phyloP scores from a whole-genome alignment of 2,329 filamentous ascomycete genomes.

The Chrysoporthe puriensis region DNA sequence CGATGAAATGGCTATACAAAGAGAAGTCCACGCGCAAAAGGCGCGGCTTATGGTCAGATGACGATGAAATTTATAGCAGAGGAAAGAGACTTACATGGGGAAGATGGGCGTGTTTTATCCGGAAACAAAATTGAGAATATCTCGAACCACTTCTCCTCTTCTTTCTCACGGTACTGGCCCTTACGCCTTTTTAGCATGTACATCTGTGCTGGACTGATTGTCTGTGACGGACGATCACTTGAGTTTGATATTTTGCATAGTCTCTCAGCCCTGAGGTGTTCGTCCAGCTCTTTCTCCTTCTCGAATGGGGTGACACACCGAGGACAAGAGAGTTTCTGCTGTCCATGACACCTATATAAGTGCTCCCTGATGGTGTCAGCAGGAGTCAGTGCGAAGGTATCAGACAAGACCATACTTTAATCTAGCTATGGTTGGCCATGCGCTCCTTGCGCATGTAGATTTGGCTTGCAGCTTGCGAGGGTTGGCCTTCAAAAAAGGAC shows the following conservation, averaged over 20 bases:
- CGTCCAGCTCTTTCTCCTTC: slow-evolving; percentile 1
- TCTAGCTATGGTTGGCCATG: slow-evolving; percentile 11
- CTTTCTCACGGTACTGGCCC: not conserved
- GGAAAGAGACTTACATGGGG: slow-evolving; percentile 14
- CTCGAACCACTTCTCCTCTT: slow-evolving; percentile 13
- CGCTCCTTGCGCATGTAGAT: slow-evolving; percentile 4
- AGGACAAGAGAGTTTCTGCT: slow-evolving; percentile 4
- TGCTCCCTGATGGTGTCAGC: slow-evolving; percentile 15
- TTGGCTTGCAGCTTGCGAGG: slow-evolving; percentile 6
- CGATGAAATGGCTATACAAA: not conserved
- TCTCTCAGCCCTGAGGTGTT: slow-evolving; percentile 6
- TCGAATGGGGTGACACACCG: slow-evolving; percentile 11
- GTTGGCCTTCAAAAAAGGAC: slow-evolving; percentile 10
- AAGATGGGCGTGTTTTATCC: not conserved
- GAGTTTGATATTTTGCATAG: slow-evolving; percentile 4
- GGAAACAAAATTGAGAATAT: slow-evolving; percentile 10
- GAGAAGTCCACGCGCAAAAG: not conserved
- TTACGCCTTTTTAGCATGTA: slow-evolving; percentile 7
- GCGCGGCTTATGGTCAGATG: not conserved
- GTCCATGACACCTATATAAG: slow-evolving; percentile 11
- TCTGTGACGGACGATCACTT: slow-evolving; percentile 5
- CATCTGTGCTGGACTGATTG: slow-evolving; percentile 10
- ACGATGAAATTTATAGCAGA: not conserved
- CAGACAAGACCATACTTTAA: slow-evolving; percentile 1
- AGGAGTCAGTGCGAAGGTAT: not conserved